These are phyloP conservation scores for Microdochium paspali DNA, from an alignment of 2,329 filamentous ascomycete genomes.

Conservation along the genomic window DNA sequence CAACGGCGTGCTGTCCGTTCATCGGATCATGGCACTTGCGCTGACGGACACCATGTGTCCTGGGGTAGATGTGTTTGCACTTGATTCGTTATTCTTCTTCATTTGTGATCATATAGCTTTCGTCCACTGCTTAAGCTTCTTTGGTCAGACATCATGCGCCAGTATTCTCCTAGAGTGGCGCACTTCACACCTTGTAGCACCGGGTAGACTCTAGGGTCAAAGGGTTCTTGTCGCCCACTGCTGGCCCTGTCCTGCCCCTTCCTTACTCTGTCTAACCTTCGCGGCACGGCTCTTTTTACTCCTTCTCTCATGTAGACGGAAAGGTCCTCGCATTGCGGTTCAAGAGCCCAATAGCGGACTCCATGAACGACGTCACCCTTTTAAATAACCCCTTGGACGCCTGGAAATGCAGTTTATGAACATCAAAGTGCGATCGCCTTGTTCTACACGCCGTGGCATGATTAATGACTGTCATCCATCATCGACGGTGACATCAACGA, in stretches of 20 bases:
- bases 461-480: no score
- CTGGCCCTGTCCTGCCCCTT: not conserved
- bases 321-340: no score
- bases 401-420: constrained; percentile 26
- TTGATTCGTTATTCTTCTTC: no score
- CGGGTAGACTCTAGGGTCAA: no score
- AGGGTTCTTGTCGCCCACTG: not conserved
- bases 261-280: not conserved
- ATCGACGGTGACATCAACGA: no score
- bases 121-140: no score
- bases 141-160: no score
- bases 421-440: constrained; percentile 16
- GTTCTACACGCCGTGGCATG: not conserved
- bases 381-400: constrained; percentile 21
- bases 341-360: no score
- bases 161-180: not conserved
- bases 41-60: no score
- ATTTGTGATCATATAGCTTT: constrained; percentile 4
- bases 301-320: not conserved
- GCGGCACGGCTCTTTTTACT: not conserved
- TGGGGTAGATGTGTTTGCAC: no score
- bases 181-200: not conserved
- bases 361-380: not conserved
- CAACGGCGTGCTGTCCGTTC: no score
- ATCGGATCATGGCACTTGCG: no score